Evolutionary conservation across 805 yeast genomes (phyloP).

Genomic region (Debaryomyces maramus): DNA sequence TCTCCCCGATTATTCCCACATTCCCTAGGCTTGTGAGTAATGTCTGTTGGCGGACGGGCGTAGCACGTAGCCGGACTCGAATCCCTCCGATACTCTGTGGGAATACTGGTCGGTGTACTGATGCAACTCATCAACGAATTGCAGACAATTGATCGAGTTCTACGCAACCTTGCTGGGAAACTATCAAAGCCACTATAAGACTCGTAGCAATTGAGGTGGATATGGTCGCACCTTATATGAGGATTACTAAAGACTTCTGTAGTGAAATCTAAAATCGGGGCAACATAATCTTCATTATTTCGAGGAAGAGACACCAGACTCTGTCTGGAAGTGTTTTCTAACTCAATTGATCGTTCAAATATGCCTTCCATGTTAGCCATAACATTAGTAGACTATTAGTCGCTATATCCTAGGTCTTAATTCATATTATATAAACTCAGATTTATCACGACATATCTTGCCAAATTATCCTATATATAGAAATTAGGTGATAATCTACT

Average conservation of each 20-base stretch:
- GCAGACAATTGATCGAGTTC: constrained; percentile 24
- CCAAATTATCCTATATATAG: no score
- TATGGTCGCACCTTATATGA: constrained; percentile 20
- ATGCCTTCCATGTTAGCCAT: constrained; percentile 1
- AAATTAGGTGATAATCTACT: no score
- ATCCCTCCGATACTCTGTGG: no score
- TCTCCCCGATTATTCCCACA: no score
- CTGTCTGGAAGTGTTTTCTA: not conserved
- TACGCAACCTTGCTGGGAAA: not conserved
- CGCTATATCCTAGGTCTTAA: no score
- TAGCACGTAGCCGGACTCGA: no score
- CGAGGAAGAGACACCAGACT: constrained; percentile 20
- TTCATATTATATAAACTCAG: no score
- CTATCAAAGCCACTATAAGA: constrained; percentile 1
- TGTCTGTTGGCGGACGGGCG: no score
- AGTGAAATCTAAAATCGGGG: constrained; percentile 32
- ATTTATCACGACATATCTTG: no score
- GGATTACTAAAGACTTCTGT: constrained; percentile 32
- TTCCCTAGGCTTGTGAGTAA: no score
- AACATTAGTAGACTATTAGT: no score
- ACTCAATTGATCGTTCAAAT: constrained; percentile 7
- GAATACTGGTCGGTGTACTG: not conserved
- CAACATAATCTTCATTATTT: constrained; percentile 28
- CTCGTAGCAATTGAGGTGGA: constrained; percentile 24
- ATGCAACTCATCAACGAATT: constrained; percentile 21